A percentile compares a stretch with the other conserved stretches of the same genome.
These are phyloP conservation scores for Mycosphaerella arachidis DNA, from an alignment of 2,329 filamentous ascomycete species.

Conservation along the genomic window DNA sequence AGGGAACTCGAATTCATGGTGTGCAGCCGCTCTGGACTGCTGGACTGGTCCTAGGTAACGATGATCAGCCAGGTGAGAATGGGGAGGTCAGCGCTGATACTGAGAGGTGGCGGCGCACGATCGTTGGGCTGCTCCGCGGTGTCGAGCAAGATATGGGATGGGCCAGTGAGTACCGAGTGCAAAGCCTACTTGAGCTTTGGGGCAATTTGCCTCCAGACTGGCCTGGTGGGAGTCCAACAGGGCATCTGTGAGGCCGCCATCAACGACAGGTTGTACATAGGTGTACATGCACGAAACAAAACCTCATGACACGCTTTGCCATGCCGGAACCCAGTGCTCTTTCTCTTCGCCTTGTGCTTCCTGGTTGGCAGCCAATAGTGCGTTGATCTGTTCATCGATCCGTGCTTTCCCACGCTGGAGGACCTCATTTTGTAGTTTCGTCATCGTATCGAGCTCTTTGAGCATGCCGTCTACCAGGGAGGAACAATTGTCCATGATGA, in stretches of 20 bases:
- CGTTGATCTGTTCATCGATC: constrained; percentile 42
- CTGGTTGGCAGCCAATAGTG: constrained; percentile 9
- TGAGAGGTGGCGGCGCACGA: constrained; percentile 48
- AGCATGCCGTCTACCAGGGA: constrained; percentile 56
- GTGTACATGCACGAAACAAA: not conserved
- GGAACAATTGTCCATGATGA: constrained; percentile 48
- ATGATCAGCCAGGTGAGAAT: constrained; percentile 13
- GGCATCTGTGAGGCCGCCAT: not conserved
- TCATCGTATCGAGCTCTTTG: constrained; percentile 59
- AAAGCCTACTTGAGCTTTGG: constrained; percentile 50
- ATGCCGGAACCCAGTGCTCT: constrained; percentile 27
- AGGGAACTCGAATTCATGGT: constrained; percentile 54
- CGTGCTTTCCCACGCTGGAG: constrained; percentile 55
- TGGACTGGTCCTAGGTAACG: constrained; percentile 55
- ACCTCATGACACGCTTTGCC: constrained; percentile 21
- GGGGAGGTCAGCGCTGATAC: constrained; percentile 22
- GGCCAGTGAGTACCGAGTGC: constrained; percentile 59
- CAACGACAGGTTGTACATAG: not conserved
- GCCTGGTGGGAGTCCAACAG: constrained; percentile 5
- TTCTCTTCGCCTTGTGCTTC: constrained; percentile 7
- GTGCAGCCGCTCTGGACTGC: constrained; percentile 59
- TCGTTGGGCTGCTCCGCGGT: constrained; percentile 53
- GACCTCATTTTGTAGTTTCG: constrained; percentile 56
- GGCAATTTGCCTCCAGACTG: constrained; percentile 17
- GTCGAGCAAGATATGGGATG: constrained; percentile 61